Conservation (phyloP, 805 yeast genomes). For the Starmerella potacharoeniae region DNA sequence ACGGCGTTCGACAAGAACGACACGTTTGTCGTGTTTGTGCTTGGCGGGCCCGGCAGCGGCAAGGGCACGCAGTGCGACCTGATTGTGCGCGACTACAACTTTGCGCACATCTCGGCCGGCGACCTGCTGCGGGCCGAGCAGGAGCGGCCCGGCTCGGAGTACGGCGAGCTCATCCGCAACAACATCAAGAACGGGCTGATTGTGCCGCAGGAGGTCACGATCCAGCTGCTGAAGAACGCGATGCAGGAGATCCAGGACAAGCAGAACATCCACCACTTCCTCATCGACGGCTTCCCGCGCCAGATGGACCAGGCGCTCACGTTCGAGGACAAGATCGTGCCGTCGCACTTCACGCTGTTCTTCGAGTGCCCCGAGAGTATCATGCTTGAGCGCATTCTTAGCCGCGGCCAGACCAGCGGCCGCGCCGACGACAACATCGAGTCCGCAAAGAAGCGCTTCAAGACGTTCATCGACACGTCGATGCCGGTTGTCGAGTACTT, state of each 20-base stretch:
- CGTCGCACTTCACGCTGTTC: conserved; percentile 32
- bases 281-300: conserved; percentile 94
- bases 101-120: conserved; percentile 91
- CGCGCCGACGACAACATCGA: conserved; percentile 88
- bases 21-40: conserved; percentile 72
- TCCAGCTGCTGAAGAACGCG: conserved; percentile 71
- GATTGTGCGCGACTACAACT: conserved; percentile 66
- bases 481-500: conserved; percentile 87
- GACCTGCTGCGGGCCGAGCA: conserved; percentile 91
- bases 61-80: conserved; percentile 93
- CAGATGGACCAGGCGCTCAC: conserved; percentile 96
- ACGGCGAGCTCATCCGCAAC: conserved; percentile 73
- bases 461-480: conserved; percentile 72
- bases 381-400: conserved; percentile 73
- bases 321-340: conserved; percentile 59
- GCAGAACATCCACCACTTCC: conserved; percentile 41
- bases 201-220: conserved; percentile 87
- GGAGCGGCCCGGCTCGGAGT: conserved; percentile 64
- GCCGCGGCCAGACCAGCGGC: conserved; percentile 92
- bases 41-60: conserved; percentile 98
- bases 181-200: conserved; percentile 79
- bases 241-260: conserved; percentile 45
- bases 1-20: conserved; percentile 50
- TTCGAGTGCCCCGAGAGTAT: conserved; percentile 60
- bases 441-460: conserved; percentile 80